Evolutionary conservation across 148 eudicot species (phyloP).

Genomic region (Rhododendron ferrugineum): DNA sequence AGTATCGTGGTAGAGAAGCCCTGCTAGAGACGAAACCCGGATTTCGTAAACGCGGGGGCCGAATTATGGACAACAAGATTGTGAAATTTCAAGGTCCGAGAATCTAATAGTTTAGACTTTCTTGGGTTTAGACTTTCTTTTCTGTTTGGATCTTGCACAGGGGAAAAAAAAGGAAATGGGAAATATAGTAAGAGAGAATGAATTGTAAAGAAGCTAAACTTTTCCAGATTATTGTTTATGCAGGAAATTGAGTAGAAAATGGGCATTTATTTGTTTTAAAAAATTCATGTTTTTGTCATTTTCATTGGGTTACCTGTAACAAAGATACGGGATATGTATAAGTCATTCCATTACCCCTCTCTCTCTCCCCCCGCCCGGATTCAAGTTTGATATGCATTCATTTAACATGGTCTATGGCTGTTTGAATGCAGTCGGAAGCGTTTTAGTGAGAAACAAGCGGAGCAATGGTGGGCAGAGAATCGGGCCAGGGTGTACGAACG

Average conservation of each 20-base stretch:
- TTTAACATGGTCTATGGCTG: neutral
- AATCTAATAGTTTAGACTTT: no score
- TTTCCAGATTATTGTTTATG: neutral
- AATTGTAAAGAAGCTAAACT: neutral
- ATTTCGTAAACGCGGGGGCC: no score
- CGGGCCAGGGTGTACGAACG: conserved; percentile 76
- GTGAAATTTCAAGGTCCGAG: no score
- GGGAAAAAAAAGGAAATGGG: neutral
- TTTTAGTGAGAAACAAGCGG: conserved; percentile 95
- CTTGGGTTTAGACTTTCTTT: neutral
- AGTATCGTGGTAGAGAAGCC: no score
- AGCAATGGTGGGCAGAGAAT: conserved; percentile 96
- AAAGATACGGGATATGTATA: neutral
- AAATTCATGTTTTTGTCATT: neutral
- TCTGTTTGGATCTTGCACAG: neutral
- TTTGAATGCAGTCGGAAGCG: conserved; percentile 76
- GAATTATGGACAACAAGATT: no score
- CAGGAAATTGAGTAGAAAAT: neutral
- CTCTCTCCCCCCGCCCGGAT: no score
- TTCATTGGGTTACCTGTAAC: neutral
- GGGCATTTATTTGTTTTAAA: neutral
- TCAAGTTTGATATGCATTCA: conserved; percentile 8
- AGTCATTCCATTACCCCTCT: neutral
- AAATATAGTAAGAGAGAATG: neutral
- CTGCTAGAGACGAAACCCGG: no score